phyloP scores from a whole-genome alignment of 768 basidiomycete species.

The Termitomyces sp. region DNA sequence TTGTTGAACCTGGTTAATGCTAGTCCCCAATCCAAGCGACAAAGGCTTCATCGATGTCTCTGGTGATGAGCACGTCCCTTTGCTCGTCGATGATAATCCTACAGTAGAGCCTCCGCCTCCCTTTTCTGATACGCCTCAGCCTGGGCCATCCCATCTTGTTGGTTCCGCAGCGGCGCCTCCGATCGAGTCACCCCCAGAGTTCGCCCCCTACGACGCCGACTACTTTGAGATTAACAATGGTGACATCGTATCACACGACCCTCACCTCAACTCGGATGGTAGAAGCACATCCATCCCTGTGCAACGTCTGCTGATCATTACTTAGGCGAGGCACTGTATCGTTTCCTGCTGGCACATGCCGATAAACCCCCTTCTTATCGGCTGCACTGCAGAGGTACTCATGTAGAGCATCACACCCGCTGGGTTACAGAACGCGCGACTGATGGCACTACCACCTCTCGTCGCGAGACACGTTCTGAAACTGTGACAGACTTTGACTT shows the following conservation, averaged over 20 bases:
- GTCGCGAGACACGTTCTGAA: constrained; percentile 48
- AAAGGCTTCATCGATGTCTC: constrained; percentile 7
- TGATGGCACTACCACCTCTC: constrained; percentile 27
- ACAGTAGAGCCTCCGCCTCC: constrained; percentile 13
- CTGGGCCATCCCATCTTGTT: constrained; percentile 1
- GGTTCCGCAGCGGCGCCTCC: neutral
- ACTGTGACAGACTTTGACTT: constrained; percentile 65
- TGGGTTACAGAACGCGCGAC: constrained; percentile 31
- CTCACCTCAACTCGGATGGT: constrained; percentile 66
- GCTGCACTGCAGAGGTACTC: constrained; percentile 49
- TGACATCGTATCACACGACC: constrained; percentile 67
- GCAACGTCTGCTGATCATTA: constrained; percentile 3
- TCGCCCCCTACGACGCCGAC: constrained; percentile 63
- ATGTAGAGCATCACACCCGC: constrained; percentile 46
- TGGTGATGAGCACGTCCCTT: neutral
- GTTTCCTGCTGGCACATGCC: constrained; percentile 61
- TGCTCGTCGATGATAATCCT: neutral
- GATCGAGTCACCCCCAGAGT: constrained; percentile 49
- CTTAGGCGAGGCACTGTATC: constrained; percentile 65
- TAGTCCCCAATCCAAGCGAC: constrained; percentile 6
- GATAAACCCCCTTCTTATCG: constrained; percentile 38
- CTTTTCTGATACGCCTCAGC: constrained; percentile 3
- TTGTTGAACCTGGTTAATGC: constrained; percentile 7
- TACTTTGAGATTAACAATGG: constrained; percentile 48
- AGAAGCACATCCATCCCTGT: constrained; percentile 19